Evolutionary conservation across 2,329 filamentous ascomycete genomes (phyloP).

Genomic region (Aspergillus sp.): DNA sequence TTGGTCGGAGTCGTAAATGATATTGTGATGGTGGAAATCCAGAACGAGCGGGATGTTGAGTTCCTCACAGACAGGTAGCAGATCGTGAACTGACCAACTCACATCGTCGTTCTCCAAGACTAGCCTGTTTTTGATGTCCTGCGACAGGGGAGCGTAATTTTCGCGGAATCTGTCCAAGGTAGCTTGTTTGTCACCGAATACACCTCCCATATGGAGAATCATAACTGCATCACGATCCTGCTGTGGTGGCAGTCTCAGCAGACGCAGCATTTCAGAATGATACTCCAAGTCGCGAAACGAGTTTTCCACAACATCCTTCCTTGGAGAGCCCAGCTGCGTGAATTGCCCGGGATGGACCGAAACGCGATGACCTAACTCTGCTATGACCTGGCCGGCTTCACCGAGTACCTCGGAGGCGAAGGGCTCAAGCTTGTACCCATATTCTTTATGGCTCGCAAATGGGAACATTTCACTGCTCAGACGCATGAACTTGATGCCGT

Average conservation of each 20-base stretch:
- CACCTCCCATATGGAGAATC: constrained; percentile 88
- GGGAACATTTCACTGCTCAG: constrained; percentile 96
- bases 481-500: constrained; percentile 84
- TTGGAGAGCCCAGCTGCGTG: constrained; percentile 81
- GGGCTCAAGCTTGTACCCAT: constrained; percentile 75
- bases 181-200: constrained; percentile 76
- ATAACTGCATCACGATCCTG: constrained; percentile 80
- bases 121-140: constrained; percentile 66
- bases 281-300: constrained; percentile 78
- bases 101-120: constrained; percentile 95
- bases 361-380: constrained; percentile 70
- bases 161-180: constrained; percentile 69
- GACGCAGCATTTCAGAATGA: constrained; percentile 72
- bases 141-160: constrained; percentile 61
- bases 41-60: constrained; percentile 88
- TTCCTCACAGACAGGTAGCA: constrained; percentile 84
- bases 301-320: constrained; percentile 64
- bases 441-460: constrained; percentile 79
- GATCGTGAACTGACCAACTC: constrained; percentile 81
- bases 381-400: constrained; percentile 68
- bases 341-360: constrained; percentile 90
- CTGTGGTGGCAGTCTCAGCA: constrained; percentile 70
- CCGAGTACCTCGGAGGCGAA: constrained; percentile 73
- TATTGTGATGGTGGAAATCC: constrained; percentile 94
- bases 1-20: constrained; percentile 65